Percentiles rank a stretch among this genome's conserved stretches.
phyloP scores from a whole-genome alignment of 176 grass and related monocot species.

The Carex scoparia region DNA sequence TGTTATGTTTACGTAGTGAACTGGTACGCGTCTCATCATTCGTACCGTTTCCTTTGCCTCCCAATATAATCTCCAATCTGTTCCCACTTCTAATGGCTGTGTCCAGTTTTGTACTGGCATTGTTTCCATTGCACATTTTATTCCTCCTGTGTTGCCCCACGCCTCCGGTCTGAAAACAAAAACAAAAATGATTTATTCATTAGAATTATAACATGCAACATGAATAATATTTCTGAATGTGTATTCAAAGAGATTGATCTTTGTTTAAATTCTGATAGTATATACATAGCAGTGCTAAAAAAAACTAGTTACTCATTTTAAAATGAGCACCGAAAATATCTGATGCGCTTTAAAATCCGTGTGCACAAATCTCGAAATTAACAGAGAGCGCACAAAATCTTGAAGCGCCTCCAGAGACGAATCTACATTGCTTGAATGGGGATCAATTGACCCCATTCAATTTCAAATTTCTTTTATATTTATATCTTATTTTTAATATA shows the following conservation, averaged over 20 bases:
- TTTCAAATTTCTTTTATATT: too few relatives aligned
- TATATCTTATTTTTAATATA: too few relatives aligned
- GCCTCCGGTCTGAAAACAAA: conserved; percentile 47
- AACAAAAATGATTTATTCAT: background rate
- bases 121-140: conserved; percentile 92
- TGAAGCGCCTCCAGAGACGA: too few relatives aligned
- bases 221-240: background rate
- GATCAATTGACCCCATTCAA: too few relatives aligned
- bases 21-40: conserved; percentile 30
- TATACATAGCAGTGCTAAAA: background rate
- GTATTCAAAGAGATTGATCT: too few relatives aligned
- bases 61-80: conserved; percentile 64
- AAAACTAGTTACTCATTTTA: too few relatives aligned
- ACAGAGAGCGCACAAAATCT: too few relatives aligned
- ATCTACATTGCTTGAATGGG: too few relatives aligned
- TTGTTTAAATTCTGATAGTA: background rate
- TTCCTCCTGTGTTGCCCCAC: conserved; percentile 78
- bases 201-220: background rate
- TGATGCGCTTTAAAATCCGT: too few relatives aligned
- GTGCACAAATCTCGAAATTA: too few relatives aligned
- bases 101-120: conserved; percentile 45
- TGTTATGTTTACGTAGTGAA: conserved; percentile 51
- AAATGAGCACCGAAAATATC: too few relatives aligned
- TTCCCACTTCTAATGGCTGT: conserved; percentile 37
- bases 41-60: conserved; percentile 36